Conservation (phyloP, 768 basidiomycete species). For the Antrodiella citrinella region DNA sequence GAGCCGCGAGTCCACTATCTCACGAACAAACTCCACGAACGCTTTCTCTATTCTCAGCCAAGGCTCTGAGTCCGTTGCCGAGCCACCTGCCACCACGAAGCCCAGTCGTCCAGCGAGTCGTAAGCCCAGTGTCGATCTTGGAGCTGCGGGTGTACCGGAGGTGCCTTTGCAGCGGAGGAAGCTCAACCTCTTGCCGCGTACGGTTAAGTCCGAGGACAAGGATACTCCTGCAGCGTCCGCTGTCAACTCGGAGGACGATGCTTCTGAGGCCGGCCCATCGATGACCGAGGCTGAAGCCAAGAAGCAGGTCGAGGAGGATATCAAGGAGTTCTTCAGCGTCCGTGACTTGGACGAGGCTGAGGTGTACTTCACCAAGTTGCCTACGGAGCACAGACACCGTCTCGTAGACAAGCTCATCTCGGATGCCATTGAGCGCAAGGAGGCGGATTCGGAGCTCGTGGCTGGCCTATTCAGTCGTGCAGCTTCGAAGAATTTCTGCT, state of each 20-base stretch:
- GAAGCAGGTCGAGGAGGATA: constrained; percentile 73
- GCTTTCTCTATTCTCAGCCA: constrained; percentile 85
- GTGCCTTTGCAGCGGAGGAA: constrained; percentile 52
- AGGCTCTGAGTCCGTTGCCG: constrained; percentile 45
- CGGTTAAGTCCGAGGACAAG: constrained; percentile 48
- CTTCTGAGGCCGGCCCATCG: constrained; percentile 26
- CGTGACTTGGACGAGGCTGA: constrained; percentile 85
- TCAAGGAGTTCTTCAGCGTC: constrained; percentile 81
- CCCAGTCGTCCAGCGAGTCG: constrained; percentile 42
- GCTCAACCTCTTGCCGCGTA: constrained; percentile 71
- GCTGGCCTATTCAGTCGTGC: constrained; percentile 65
- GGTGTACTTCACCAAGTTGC: constrained; percentile 72
- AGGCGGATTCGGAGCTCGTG: constrained; percentile 71
- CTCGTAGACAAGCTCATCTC: constrained; percentile 74
- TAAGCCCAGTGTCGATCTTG: constrained; percentile 45
- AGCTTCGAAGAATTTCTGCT: constrained; percentile 50
- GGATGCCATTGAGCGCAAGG: constrained; percentile 70
- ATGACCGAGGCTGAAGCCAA: constrained; percentile 64
- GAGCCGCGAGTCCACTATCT: constrained; percentile 55
- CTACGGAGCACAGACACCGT: constrained; percentile 48
- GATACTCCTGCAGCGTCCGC: constrained; percentile 40
- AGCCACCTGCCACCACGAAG: constrained; percentile 35
- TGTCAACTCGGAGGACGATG: constrained; percentile 42
- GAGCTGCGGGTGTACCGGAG: constrained; percentile 37
- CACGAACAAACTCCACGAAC: constrained; percentile 76